phyloP scores from a whole-genome alignment of 306 rosid species.

The Adenanthera pavonina region DNA sequence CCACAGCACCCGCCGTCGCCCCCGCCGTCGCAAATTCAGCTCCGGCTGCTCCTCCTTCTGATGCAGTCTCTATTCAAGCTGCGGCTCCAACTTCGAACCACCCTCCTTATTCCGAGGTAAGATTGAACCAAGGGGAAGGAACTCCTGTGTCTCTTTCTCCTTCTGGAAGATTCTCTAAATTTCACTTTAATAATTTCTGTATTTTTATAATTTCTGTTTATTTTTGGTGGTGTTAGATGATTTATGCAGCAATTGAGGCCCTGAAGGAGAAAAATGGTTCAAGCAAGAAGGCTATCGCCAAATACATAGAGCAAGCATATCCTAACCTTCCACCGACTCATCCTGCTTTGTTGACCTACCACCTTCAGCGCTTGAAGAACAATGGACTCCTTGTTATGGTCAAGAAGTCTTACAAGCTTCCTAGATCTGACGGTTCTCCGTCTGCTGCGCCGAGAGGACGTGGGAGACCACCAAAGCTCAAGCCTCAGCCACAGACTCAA shows the following conservation, averaged over 20 bases:
- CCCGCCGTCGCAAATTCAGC: background rate
- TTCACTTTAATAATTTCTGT: background rate
- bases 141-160: background rate
- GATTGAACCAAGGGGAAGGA: background rate
- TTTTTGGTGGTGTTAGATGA: slow-evolving; percentile 59
- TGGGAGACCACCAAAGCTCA: slow-evolving; percentile 75
- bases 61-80: background rate
- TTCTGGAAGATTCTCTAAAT: background rate
- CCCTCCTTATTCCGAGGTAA: slow-evolving; percentile 81
- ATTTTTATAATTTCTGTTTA: background rate
- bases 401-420: slow-evolving; percentile 76
- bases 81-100: slow-evolving; percentile 18
- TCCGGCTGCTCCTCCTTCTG: background rate
- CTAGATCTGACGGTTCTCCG: slow-evolving; percentile 59
- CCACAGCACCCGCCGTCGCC: background rate
- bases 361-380: slow-evolving; percentile 70
- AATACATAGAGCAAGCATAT: slow-evolving; percentile 75
- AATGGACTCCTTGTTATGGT: slow-evolving; percentile 64
- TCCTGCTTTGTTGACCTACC: slow-evolving; percentile 66
- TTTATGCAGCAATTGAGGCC: slow-evolving; percentile 66
- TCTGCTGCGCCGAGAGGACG: slow-evolving; percentile 42
- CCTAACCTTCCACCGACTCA: slow-evolving; percentile 63
- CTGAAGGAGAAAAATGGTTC: slow-evolving; percentile 81
- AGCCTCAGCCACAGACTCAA: background rate
- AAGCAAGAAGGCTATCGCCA: slow-evolving; percentile 76